Percentiles rank a stretch among this genome's conserved stretches.
Evolutionary conservation across 768 basidiomycete genomes (phyloP).

Genomic region (Hygrophoropsis aurantiaca): DNA sequence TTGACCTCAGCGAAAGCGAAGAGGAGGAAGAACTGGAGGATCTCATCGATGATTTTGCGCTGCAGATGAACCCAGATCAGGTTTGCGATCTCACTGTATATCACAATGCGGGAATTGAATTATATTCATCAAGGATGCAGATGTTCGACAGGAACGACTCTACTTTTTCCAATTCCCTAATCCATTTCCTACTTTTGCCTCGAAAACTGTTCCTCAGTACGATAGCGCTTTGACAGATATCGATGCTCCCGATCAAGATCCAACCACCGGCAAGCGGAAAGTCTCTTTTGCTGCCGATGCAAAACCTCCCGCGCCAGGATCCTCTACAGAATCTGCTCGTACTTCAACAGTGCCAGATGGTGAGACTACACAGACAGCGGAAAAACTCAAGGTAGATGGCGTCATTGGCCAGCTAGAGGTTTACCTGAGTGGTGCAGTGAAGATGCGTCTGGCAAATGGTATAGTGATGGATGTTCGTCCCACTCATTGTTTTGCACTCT

Average conservation of each 20-base stretch:
- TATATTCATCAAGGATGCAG: slow-evolving; percentile 40
- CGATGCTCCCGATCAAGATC: slow-evolving; percentile 26
- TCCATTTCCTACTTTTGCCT: slow-evolving; percentile 76
- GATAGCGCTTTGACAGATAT: slow-evolving; percentile 33
- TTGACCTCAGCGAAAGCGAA: slow-evolving; percentile 74
- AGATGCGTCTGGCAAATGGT: slow-evolving; percentile 79
- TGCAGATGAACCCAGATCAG: slow-evolving; percentile 37
- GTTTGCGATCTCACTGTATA: slow-evolving; percentile 24
- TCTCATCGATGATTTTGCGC: slow-evolving; percentile 68
- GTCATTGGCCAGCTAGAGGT: slow-evolving; percentile 83
- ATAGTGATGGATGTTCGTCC: slow-evolving; percentile 76
- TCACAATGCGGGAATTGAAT: background rate
- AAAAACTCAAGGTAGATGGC: slow-evolving; percentile 58
- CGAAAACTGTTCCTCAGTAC: slow-evolving; percentile 32
- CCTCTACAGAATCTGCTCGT: slow-evolving; percentile 21
- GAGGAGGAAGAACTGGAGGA: slow-evolving; percentile 80
- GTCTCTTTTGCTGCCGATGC: slow-evolving; percentile 68
- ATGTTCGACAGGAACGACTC: slow-evolving; percentile 60
- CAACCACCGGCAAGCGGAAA: slow-evolving; percentile 33
- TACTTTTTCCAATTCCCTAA: slow-evolving; percentile 91
- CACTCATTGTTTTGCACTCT: too few species aligned
- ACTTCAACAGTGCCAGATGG: slow-evolving; percentile 15
- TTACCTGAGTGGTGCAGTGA: slow-evolving; percentile 81
- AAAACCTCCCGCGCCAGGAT: slow-evolving; percentile 43
- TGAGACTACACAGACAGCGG: slow-evolving; percentile 24